Base-by-base conservation (phyloP, 306 rosid species). In the Casuarina equisetifolia region DNA sequence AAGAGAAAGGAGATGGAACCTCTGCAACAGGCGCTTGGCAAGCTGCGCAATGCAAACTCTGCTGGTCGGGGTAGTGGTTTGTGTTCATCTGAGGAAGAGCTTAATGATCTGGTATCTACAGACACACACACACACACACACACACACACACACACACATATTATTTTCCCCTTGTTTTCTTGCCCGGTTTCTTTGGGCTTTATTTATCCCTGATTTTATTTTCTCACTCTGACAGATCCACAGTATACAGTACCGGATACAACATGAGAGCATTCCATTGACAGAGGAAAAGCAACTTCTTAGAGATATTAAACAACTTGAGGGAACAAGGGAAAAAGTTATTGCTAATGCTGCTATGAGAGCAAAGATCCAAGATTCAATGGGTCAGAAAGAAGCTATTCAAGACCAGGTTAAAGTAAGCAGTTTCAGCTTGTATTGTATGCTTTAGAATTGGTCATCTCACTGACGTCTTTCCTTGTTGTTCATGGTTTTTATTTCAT, bases 61-160 rank as follows among this genome's bases (percentile, higher is more conserved):
- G 87, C 79, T 0, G 94, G 88, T 44, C 91, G 90, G 53, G 87
- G 81, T 75, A 73, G 87, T 70, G 92, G 94, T 84, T 43, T 96
- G 73, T 92, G 96, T 80, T 91, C 97, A 76, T 92, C 99, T 13
- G 99, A 92, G 90, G 93, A 84, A 79, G 99, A 96, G 86, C 97
- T 96, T 45, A 89, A 96, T 38, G 80, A 79, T 43, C 16, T 82
- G 16, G 99, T 96, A 87, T 75, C 32, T 25, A 25, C 32, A 25
- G 32, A 91, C 74, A 84, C 73, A 40, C 3, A 42, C 40, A 6
- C 79, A 45, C 51, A 17, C 32, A 91, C 74, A 84, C 73, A 40
- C 3, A 42, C 40, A 6, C 79, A 45, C 32, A 91, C 74, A 84
- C 73, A 40, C 3, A 42, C 40, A 6, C 79, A 45, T 58, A 17